phyloP scores from a whole-genome alignment of 495 filamentous ascomycete species.

The Hyaloscypha variabilis region DNA sequence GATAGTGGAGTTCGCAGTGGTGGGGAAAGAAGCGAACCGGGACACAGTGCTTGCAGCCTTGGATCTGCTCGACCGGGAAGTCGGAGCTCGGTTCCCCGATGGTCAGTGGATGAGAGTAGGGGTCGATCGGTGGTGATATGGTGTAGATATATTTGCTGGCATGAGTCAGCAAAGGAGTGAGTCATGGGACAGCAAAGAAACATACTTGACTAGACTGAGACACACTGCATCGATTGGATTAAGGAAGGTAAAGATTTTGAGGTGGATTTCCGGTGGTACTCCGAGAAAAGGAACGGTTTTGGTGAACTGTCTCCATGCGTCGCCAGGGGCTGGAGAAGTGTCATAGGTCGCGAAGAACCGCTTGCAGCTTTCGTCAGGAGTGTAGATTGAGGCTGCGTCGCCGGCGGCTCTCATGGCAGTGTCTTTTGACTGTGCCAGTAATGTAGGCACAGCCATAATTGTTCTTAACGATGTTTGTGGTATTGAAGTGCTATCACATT shows the following conservation, averaged over 20 bases:
- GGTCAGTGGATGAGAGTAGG: neutral
- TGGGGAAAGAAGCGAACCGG: constrained; percentile 25
- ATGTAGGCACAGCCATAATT: neutral
- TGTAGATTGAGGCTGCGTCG: neutral
- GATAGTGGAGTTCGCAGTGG: constrained; percentile 29
- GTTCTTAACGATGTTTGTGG: neutral
- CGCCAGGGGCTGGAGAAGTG: neutral
- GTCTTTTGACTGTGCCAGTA: neutral
- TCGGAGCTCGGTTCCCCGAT: constrained; percentile 14
- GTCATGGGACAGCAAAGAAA: neutral
- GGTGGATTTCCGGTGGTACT: constrained; percentile 17
- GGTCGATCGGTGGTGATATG: neutral
- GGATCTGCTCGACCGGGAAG: neutral
- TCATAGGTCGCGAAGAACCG: neutral
- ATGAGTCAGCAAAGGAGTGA: neutral
- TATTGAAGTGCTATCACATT: neutral
- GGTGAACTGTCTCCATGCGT: constrained; percentile 8
- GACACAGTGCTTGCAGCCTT: constrained; percentile 20
- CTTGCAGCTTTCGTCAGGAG: constrained; percentile 3
- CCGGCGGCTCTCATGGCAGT: neutral
- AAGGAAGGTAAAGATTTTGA: constrained; percentile 11
- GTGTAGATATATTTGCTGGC: constrained; percentile 18
- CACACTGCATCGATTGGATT: constrained; percentile 22
- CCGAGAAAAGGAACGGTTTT: constrained; percentile 11
- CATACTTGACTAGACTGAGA: constrained; percentile 20